Percentiles rank a stretch among this genome's conserved stretches.
Conservation (phyloP, 2,329 filamentous ascomycete genomes). For the Nemania sp. region DNA sequence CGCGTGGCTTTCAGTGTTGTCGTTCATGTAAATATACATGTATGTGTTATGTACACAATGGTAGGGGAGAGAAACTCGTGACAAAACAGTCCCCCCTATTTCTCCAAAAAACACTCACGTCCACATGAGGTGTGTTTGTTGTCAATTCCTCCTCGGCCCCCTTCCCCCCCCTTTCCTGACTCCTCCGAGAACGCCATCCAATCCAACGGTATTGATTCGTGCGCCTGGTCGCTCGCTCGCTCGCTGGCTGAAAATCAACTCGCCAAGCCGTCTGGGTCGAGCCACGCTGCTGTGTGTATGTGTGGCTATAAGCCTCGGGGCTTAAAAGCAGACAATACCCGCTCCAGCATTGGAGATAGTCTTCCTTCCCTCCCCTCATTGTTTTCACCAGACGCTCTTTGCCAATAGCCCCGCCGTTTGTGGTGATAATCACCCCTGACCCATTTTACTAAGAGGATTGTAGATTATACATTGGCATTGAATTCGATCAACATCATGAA, state of each 20-base stretch:
- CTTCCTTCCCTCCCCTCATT: background rate
- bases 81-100: background rate
- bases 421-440: constrained; percentile 1
- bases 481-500: constrained; percentile 26
- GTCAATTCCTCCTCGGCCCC: background rate
- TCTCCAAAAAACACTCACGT: constrained; percentile 9
- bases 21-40: constrained; percentile 10
- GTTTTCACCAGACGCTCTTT: background rate
- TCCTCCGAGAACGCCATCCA: constrained; percentile 19
- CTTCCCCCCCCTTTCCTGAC: background rate
- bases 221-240: constrained; percentile 13
- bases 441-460: constrained; percentile 21
- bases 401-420: background rate
- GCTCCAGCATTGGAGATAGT: background rate
- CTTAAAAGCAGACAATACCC: background rate
- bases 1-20: constrained; percentile 14
- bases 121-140: constrained; percentile 6
- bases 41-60: constrained; percentile 23
- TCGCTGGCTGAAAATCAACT: constrained; percentile 17
- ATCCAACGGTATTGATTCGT: constrained; percentile 2
- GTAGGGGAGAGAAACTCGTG: background rate
- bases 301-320: background rate
- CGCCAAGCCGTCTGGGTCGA: constrained; percentile 9
- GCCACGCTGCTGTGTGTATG: background rate
- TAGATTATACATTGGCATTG: constrained; percentile 35